phyloP scores from a whole-genome alignment of 2,329 filamentous ascomycete genomes.

The Aspergillus sp. region DNA sequence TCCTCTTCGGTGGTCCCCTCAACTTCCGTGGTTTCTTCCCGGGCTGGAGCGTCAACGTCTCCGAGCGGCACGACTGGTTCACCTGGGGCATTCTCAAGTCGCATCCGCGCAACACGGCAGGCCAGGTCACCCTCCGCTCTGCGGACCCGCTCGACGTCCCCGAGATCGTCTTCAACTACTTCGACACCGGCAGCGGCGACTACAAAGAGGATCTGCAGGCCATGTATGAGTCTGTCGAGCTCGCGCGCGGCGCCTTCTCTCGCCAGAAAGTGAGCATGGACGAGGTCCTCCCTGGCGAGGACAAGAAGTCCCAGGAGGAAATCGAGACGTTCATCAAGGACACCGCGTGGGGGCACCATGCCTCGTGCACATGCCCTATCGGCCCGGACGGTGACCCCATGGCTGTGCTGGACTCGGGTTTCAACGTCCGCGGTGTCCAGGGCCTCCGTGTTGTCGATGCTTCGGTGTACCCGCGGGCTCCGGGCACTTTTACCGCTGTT shows the following conservation, averaged over 20 bases:
- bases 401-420: conserved; percentile 48
- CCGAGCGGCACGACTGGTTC: conserved; percentile 33
- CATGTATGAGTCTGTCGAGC: conserved; percentile 46
- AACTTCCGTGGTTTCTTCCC: conserved; percentile 47
- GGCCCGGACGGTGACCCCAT: conserved; percentile 45
- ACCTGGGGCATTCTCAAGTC: conserved; percentile 48
- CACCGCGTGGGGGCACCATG: conserved; percentile 50
- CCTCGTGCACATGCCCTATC: conserved; percentile 47
- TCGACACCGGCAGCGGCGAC: conserved; percentile 30
- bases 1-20: conserved; percentile 47
- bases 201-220: conserved; percentile 44
- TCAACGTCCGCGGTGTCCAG: conserved; percentile 47
- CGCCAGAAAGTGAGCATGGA: conserved; percentile 33
- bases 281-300: conserved; percentile 35
- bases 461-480: conserved; percentile 47
- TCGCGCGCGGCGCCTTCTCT: conserved; percentile 41
- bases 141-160: conserved; percentile 56
- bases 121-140: conserved; percentile 52
- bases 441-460: conserved; percentile 55
- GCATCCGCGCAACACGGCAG: conserved; percentile 53
- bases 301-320: conserved; percentile 34
- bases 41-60: conserved; percentile 35
- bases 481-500: conserved; percentile 44
- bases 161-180: conserved; percentile 54
- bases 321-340: conserved; percentile 42